Percentiles rank a stretch among this genome's conserved stretches.
Conservation (phyloP, 495 filamentous ascomycete species). For the Xylaria nigripes region DNA sequence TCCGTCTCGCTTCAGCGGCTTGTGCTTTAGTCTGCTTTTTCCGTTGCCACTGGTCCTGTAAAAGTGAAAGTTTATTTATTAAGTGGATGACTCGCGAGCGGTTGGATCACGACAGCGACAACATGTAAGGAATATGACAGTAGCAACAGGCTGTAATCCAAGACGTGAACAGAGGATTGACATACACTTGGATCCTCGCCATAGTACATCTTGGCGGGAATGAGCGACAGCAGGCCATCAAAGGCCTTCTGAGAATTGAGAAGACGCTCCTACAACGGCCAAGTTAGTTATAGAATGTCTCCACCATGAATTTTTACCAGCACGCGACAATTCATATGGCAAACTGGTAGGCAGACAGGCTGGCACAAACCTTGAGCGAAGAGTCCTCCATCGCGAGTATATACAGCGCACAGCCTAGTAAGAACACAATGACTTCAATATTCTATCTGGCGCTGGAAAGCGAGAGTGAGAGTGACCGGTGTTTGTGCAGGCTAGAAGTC, state of each 20-base stretch:
- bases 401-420: neutral
- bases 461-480: neutral
- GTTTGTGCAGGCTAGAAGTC: neutral
- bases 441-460: neutral
- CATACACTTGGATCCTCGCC: constrained; percentile 77
- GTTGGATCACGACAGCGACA: neutral
- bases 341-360: neutral
- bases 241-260: constrained; percentile 80
- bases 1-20: constrained; percentile 63
- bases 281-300: constrained; percentile 18
- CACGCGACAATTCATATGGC: neutral
- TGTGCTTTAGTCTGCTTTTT: constrained; percentile 85
- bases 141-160: neutral
- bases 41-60: constrained; percentile 73
- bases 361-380: constrained; percentile 29
- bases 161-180: constrained; percentile 17
- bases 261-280: constrained; percentile 61
- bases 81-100: constrained; percentile 1
- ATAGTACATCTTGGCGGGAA: constrained; percentile 89
- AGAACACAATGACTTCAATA: neutral
- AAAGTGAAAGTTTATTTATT: constrained; percentile 15
- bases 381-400: constrained; percentile 25
- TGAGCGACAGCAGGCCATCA: constrained; percentile 82
- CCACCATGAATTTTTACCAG: constrained; percentile 2
- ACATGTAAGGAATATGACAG: neutral